Conservation (phyloP, 176 grass and related monocot species). For the Raddia distichophylla region DNA sequence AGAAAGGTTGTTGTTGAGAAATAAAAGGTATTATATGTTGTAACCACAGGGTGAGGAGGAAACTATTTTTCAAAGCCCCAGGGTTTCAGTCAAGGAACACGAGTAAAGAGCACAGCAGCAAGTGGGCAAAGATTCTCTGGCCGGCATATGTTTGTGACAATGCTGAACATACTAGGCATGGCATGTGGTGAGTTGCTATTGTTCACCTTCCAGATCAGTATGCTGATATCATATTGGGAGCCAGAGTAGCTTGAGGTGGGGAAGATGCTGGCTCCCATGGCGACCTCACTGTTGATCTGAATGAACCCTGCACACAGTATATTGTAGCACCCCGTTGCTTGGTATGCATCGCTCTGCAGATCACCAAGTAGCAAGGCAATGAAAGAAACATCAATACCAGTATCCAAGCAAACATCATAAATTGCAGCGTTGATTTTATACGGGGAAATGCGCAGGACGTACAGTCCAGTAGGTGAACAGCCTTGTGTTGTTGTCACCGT, state of each 20-base stretch:
- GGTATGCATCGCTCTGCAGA: constrained; percentile 83
- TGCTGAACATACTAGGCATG: constrained; percentile 31
- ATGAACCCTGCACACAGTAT: constrained; percentile 88
- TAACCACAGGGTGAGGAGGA: constrained; percentile 24
- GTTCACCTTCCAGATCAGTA: constrained; percentile 95
- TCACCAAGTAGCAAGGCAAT: background rate
- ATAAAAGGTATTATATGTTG: constrained; percentile 30
- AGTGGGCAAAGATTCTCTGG: constrained; percentile 45
- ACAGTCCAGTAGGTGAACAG: constrained; percentile 98
- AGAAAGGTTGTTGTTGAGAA: constrained; percentile 40
- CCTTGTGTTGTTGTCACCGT: constrained; percentile 90
- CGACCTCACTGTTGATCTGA: constrained; percentile 87
- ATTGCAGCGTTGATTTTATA: background rate
- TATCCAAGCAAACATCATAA: background rate
- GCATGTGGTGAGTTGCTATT: constrained; percentile 36
- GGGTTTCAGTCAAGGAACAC: constrained; percentile 38
- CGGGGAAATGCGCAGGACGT: constrained; percentile 11
- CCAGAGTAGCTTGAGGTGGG: constrained; percentile 75
- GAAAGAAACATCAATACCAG: background rate
- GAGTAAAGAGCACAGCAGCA: constrained; percentile 52
- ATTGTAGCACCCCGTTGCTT: constrained; percentile 94
- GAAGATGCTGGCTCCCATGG: constrained; percentile 87
- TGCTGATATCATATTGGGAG: constrained; percentile 91
- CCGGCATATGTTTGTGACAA: constrained; percentile 37
- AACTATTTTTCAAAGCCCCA: constrained; percentile 43